phyloP scores from a whole-genome alignment of 345 rosid genomes.

The Lepidium aucheri region DNA sequence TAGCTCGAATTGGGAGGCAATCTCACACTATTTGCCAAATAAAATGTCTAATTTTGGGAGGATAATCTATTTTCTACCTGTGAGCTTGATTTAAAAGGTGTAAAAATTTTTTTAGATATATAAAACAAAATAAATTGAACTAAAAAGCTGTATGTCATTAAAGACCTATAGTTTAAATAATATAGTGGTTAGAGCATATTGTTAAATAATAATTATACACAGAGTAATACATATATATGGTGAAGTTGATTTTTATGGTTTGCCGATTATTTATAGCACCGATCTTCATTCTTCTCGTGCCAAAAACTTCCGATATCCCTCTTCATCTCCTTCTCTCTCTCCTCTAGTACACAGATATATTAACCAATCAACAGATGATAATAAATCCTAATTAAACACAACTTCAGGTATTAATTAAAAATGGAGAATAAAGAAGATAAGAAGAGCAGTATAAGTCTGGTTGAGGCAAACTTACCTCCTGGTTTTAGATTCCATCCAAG shows the following conservation, averaged over 20 bases:
- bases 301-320: not conserved
- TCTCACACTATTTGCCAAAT: too few species aligned
- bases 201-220: not conserved
- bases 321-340: not conserved
- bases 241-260: constrained; percentile 19
- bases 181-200: not conserved
- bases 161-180: not conserved
- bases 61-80: too few species aligned
- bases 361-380: constrained; percentile 1
- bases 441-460: constrained; percentile 44
- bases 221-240: not conserved
- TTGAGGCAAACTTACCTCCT: constrained; percentile 69
- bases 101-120: not conserved
- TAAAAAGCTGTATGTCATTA: not conserved
- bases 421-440: constrained; percentile 13
- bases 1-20: too few species aligned
- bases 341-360: not conserved
- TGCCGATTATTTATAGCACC: constrained; percentile 17
- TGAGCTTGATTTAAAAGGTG: not conserved
- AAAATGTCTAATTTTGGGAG: too few species aligned
- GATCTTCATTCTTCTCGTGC: constrained; percentile 8
- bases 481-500: constrained; percentile 94
- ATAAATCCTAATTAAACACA: not conserved
- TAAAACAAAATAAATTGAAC: not conserved
- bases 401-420: not conserved